Evolutionary conservation across 768 basidiomycete species (phyloP).

Genomic region (Podaxis carcinomalis): DNA sequence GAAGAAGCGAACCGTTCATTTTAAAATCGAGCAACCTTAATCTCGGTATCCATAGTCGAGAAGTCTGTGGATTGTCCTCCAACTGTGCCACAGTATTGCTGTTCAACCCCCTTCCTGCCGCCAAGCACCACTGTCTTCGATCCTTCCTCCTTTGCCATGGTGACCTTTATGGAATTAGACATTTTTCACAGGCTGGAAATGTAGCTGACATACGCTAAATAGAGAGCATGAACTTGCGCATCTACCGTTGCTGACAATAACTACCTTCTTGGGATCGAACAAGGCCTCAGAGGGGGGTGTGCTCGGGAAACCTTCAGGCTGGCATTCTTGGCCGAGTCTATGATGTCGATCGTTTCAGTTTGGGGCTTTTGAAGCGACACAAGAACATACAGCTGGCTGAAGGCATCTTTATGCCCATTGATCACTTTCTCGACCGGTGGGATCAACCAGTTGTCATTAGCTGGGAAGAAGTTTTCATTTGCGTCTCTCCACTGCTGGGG

Average conservation of each 20-base stretch:
- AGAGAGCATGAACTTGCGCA: conserved; percentile 47
- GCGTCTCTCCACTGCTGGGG: conserved; percentile 45
- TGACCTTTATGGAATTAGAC: conserved; percentile 32
- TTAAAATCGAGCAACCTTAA: conserved; percentile 35
- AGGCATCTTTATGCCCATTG: conserved; percentile 47
- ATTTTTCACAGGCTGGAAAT: conserved; percentile 2
- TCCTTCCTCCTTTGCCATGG: conserved; percentile 57
- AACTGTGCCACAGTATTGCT: conserved; percentile 60
- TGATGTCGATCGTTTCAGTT: background rate
- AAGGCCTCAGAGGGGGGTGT: conserved; percentile 40
- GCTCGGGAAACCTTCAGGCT: conserved; percentile 18
- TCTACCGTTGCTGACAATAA: conserved; percentile 55
- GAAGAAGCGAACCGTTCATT: background rate
- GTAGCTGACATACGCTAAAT: conserved; percentile 35
- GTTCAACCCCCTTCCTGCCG: conserved; percentile 42
- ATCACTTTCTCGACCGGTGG: conserved; percentile 38
- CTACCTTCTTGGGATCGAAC: conserved; percentile 49
- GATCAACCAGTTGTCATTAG: conserved; percentile 44
- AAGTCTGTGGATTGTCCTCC: conserved; percentile 62
- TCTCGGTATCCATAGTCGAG: conserved; percentile 54
- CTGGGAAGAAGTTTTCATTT: conserved; percentile 36
- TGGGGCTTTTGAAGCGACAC: background rate
- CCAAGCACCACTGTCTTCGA: conserved; percentile 53
- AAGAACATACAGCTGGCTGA: conserved; percentile 40
- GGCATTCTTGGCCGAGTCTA: conserved; percentile 45